phyloP scores from a whole-genome alignment of 768 basidiomycete species.

The Lyophyllum semitale region DNA sequence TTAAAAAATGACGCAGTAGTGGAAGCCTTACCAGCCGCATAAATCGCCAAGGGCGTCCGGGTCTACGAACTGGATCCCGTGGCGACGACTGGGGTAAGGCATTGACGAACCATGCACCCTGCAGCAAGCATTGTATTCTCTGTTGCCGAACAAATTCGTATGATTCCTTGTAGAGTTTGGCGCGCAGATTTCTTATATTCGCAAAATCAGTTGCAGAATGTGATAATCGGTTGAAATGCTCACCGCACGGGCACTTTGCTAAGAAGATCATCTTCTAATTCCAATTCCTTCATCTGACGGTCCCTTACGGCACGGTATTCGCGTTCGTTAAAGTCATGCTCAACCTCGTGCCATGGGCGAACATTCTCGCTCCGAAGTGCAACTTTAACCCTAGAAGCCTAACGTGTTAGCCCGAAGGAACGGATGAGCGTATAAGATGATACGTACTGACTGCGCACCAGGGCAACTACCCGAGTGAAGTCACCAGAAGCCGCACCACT shows the following conservation, averaged over 20 bases:
- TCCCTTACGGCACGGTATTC: constrained; percentile 88
- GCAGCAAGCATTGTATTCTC: constrained; percentile 82
- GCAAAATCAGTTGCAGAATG: background rate
- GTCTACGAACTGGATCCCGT: constrained; percentile 56
- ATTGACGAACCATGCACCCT: constrained; percentile 93
- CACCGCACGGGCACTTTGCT: constrained; percentile 86
- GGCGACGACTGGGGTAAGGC: constrained; percentile 58
- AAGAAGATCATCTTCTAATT: constrained; percentile 83
- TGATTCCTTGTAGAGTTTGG: constrained; percentile 86
- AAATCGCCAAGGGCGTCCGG: constrained; percentile 79
- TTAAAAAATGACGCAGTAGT: background rate
- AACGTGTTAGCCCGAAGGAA: constrained; percentile 8
- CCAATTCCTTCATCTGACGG: constrained; percentile 88
- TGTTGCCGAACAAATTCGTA: constrained; percentile 89
- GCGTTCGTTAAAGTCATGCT: constrained; percentile 75
- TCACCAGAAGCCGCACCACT: constrained; percentile 77
- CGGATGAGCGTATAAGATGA: background rate
- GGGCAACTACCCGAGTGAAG: constrained; percentile 74
- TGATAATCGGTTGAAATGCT: constrained; percentile 23
- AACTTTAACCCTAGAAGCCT: constrained; percentile 61
- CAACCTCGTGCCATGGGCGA: constrained; percentile 82
- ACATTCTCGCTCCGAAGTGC: constrained; percentile 74
- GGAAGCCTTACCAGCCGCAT: constrained; percentile 69
- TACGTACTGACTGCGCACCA: constrained; percentile 84
- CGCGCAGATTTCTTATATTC: constrained; percentile 70